Evolutionary conservation across 257 asterid species (phyloP), one percentile per base, ranked within the genome.

Genomic region (Echites panduratus): DNA sequence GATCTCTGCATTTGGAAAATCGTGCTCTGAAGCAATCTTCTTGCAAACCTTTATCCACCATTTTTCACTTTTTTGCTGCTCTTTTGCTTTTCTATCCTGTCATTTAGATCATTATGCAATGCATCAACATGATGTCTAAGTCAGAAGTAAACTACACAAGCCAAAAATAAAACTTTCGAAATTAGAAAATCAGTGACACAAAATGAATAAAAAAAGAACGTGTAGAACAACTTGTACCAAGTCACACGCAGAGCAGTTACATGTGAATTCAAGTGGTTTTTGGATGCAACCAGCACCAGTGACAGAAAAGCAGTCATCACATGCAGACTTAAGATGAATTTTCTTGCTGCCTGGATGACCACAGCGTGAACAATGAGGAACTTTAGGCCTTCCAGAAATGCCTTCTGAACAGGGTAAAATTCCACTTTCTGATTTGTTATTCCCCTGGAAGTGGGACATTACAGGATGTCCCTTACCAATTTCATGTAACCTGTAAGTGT

Each of bases 291-390:
- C 87, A 61, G 82, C 70, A 13, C 91, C 89, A 56, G 79, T 58
- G 20, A 72, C 80, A 66, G 87, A 77, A 79, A 77, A 74, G 88
- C 99, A 95, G 78, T 70, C 41, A 71, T 86, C 83, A 74, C 97
- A 95, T 79, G 92, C 79, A 78, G 81, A 78, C 84, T 81, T 88
- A 77, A 83, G 80, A 83, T 95, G 99, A 81, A 84, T 75, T 82
- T 80, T 89, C 82, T 90, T 95, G 81, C 85, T 92, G 65, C 99
- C 98, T 1, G 94, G 98, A 80, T 92, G 98, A 58, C 99, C 99
- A 79, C 99, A 95, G 52, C 81, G 79, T 11, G 99, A 88, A 81
- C 99, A 95, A 80, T 95, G 99, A 74, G 88, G 86, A 52, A 70
- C 22, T 76, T 88, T 94, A 45, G 79, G 73, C 77, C 83, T 88